Evolutionary conservation across 495 filamentous ascomycete genomes (phyloP), one percentile per base, ranked within the genome.

Genomic region (Neohortaea acidophila): DNA sequence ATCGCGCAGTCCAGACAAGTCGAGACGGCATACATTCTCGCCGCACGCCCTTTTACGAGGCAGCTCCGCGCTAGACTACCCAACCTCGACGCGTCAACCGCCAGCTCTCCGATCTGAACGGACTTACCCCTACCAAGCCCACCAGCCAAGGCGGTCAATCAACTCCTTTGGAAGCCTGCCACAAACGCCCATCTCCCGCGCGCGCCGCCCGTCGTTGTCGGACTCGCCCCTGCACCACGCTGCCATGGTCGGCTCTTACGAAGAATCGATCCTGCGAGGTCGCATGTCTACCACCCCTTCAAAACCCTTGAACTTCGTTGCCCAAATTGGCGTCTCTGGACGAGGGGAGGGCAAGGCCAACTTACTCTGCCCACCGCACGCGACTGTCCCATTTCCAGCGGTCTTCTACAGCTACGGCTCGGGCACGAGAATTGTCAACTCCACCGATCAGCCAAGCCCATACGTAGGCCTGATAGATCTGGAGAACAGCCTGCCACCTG

Each of bases 251-350:
- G 89, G 89, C 0, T 94, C 89, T 2, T 97, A 94, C 49, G 89
- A 97, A 56, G 89, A 97, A 58, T 94, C 84, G 2, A 94, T 97
- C 35, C 63, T 97, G 2, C 74, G 83, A 17, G 89, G 89, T 20
- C 72, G 91, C 38, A 97, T 97, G 89, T 96, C 91, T 28, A 96
- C 85, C 10, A 89, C 77, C 7, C 91, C 89, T 2, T 96, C 89
- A 7, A 86, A 83, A 38, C 89, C 89, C 20, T 61, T 99, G 15
- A 77, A 91, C 44, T 99, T 99, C 53, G 70, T 87, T 14, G 91
- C 89, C 28, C 85, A 94, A 55, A 96, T 99, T 40, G 89, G 89
- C 20, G 89, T 96, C 0, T 63, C 96, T 21, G 91, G 86, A 6
- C 75, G 79, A 45, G 84, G 85, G 24, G 81, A 89, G 47, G 94